These are phyloP conservation scores for Xanthoconium separans DNA, from an alignment of 1,284 basidiomycete species.

Conservation along the genomic window DNA sequence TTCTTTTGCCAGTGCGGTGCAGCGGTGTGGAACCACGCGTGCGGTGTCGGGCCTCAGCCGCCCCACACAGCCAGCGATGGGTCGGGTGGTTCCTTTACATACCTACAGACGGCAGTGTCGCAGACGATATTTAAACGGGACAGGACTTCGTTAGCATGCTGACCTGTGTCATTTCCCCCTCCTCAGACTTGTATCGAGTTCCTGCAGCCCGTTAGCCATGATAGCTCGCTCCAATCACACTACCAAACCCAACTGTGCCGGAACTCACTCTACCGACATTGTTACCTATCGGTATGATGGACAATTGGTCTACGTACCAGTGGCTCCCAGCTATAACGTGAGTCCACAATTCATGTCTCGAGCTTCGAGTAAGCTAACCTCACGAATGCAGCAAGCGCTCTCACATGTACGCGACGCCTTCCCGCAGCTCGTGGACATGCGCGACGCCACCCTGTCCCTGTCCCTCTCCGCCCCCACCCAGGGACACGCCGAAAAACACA, in stretches of 20 bases:
- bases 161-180: neutral
- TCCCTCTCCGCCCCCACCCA: constrained; percentile 35
- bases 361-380: neutral
- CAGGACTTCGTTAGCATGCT: too few species aligned
- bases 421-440: constrained; percentile 39
- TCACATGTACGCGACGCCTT: constrained; percentile 48
- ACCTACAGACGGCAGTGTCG: too few species aligned
- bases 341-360: constrained; percentile 3
- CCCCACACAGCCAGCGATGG: too few species aligned
- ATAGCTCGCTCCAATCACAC: neutral
- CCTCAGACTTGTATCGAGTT: neutral
- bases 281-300: constrained; percentile 51
- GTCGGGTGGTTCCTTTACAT: too few species aligned
- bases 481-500: constrained; percentile 32
- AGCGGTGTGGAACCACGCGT: too few species aligned
- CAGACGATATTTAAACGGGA: neutral
- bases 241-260: neutral
- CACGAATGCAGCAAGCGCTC: constrained; percentile 48
- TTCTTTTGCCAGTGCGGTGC: too few species aligned
- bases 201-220: constrained; percentile 1
- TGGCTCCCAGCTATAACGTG: constrained; percentile 47
- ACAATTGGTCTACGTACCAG: constrained; percentile 53
- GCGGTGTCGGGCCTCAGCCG: too few species aligned
- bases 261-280: constrained; percentile 35
- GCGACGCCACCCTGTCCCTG: constrained; percentile 47